phyloP scores from a whole-genome alignment of 2,329 filamentous ascomycete species.

The Neodidymelliopsis sp. region DNA sequence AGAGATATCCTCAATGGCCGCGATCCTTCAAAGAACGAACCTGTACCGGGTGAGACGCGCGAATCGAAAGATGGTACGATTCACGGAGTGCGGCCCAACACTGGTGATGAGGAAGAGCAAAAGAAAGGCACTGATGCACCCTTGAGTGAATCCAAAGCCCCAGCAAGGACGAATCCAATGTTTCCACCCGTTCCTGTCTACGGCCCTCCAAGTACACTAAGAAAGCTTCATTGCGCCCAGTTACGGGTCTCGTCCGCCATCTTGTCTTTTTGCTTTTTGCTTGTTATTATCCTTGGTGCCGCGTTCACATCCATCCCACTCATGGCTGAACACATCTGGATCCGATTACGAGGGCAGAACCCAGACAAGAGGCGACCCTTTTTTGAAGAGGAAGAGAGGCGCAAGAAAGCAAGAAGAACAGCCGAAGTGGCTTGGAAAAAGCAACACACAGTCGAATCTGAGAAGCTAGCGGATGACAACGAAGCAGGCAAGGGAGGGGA shows the following conservation, averaged over 20 bases:
- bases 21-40: constrained; percentile 42
- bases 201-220: constrained; percentile 72
- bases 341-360: constrained; percentile 65
- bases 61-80: constrained; percentile 54
- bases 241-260: constrained; percentile 75
- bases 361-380: constrained; percentile 71
- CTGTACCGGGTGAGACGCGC: constrained; percentile 39
- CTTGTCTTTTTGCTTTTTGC: constrained; percentile 79
- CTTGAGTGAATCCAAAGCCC: constrained; percentile 59
- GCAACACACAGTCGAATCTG: constrained; percentile 39
- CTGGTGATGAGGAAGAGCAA: constrained; percentile 51
- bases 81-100: constrained; percentile 44
- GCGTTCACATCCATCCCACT: constrained; percentile 71
- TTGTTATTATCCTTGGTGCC: constrained; percentile 77
- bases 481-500: constrained; percentile 54
- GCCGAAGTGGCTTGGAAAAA: constrained; percentile 69
- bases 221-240: constrained; percentile 69
- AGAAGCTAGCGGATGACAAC: constrained; percentile 47
- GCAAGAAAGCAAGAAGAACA: constrained; percentile 64
- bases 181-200: constrained; percentile 88
- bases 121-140: constrained; percentile 45
- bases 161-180: constrained; percentile 76
- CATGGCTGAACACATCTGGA: constrained; percentile 58
- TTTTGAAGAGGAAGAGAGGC: constrained; percentile 72
- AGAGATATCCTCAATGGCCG: constrained; percentile 59